These are phyloP conservation scores for Rhizoclosmatium sp. DNA, from an alignment of 192 early-diverging fungal genomes.

Conservation along the genomic window DNA sequence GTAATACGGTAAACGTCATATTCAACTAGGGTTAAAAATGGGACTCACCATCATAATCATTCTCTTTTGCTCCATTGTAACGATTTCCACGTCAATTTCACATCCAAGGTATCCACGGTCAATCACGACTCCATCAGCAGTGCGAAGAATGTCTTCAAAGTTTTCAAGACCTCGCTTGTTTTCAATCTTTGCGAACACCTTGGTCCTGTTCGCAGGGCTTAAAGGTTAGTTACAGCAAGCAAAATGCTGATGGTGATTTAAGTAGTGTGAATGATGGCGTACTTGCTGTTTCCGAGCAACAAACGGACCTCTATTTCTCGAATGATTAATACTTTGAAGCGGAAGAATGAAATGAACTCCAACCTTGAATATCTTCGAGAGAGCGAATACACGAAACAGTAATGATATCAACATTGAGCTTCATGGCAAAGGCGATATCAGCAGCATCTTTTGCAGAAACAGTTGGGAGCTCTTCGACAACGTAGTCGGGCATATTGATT, in stretches of 20 bases:
- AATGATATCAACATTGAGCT: slow-evolving; percentile 59
- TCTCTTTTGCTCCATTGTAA: slow-evolving; percentile 66
- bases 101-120: slow-evolving; percentile 68
- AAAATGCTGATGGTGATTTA: too few species aligned
- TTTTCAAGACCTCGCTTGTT: slow-evolving; percentile 66
- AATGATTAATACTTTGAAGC: background rate
- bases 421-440: slow-evolving; percentile 59
- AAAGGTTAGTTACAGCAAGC: too few species aligned
- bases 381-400: slow-evolving; percentile 65
- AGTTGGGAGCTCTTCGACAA: slow-evolving; percentile 64
- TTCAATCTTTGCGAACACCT: slow-evolving; percentile 68
- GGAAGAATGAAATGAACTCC: background rate
- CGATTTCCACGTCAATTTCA: slow-evolving; percentile 63
- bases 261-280: too few species aligned
- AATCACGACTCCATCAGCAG: slow-evolving; percentile 67
- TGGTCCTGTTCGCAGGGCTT: slow-evolving; percentile 31
- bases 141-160: slow-evolving; percentile 60
- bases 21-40: too few species aligned
- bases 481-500: slow-evolving; percentile 62
- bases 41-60: slow-evolving; percentile 58
- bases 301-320: slow-evolving; percentile 36
- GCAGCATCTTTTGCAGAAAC: slow-evolving; percentile 60
- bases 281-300: slow-evolving; percentile 59
- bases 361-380: slow-evolving; percentile 58
- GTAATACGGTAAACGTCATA: background rate